These are phyloP conservation scores for Fusarium sp. DNA, from an alignment of 2,329 filamentous ascomycete genomes.

Conservation along the genomic window DNA sequence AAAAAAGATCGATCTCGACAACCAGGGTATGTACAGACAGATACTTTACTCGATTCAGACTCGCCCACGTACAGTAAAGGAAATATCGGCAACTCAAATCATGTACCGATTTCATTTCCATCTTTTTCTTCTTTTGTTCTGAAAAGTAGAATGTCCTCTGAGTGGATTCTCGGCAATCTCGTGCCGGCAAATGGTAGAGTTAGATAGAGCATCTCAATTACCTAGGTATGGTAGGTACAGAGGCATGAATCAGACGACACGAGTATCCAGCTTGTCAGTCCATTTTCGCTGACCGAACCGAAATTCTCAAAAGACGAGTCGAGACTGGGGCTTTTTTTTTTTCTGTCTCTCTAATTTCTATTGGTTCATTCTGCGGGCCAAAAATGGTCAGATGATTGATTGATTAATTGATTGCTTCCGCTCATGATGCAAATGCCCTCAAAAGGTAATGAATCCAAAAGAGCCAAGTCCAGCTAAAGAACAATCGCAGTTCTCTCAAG, in stretches of 20 bases:
- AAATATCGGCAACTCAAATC: constrained; percentile 6
- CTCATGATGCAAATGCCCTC: background rate
- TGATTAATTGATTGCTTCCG: background rate
- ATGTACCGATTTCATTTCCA: constrained; percentile 29
- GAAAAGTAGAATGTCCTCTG: background rate
- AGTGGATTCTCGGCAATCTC: constrained; percentile 41
- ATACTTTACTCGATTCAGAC: constrained; percentile 32
- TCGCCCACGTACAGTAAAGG: constrained; percentile 22
- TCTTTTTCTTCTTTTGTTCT: background rate
- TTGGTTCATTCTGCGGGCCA: constrained; percentile 24
- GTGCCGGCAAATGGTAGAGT: constrained; percentile 23
- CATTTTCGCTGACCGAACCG: constrained; percentile 42
- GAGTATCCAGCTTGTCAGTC: constrained; percentile 4
- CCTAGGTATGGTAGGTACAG: background rate
- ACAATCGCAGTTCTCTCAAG: background rate
- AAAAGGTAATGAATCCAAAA: background rate
- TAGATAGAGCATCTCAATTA: constrained; percentile 13
- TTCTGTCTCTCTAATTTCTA: constrained; percentile 14
- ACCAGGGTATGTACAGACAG: background rate
- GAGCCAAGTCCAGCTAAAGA: constrained; percentile 1
- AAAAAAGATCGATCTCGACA: constrained; percentile 20
- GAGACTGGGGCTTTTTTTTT: constrained; percentile 10
- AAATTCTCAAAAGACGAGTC: constrained; percentile 22
- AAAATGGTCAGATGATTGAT: constrained; percentile 7
- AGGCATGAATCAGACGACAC: constrained; percentile 23